Base-by-base conservation (phyloP, 176 grass and related monocot genomes). In the Poa pratensis region DNA sequence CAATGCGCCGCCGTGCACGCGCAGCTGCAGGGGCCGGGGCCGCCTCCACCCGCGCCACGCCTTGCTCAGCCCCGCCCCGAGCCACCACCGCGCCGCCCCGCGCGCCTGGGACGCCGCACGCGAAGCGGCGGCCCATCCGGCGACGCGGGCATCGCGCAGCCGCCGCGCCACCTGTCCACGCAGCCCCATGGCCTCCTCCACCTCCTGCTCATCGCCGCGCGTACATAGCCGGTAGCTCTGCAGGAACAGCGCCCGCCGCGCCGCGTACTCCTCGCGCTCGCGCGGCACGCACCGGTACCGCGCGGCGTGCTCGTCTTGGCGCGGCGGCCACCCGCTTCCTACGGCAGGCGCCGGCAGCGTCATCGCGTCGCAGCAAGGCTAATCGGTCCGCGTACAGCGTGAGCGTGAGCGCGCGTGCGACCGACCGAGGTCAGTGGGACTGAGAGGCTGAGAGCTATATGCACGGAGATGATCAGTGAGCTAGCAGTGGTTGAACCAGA, bases 141-240 rank as follows among this genome's bases (percentile, higher is more conserved):
- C 42, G 0, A 17, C 69, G 40, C 90, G 9, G 30, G 69, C 86
- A 40, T 78, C 88, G 17, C 67, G 85, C 7, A 76, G 40, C 73
- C 32, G 27, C 40, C 82, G 71, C 37, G 16, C 46, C n/a, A 63
- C 53, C 64, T 77, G 35, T 28, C 13, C 85, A n/a, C 51, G 62
- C 32, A 71, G 58, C 48, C 58, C 82, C 73, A 9, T 27, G 22
- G 69, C 37, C 1, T 2, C 45, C 0, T 1, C 32, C 10, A 9
- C 15, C 0, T 6, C 58, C 1, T 5, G 81, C 0, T 14, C 85
- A 6, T 22, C 28, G 35, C 24, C 72, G 10, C 10, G 73, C 69
- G 32, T 49, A 16, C 87, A 77, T 18, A 94, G 59, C 75, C 58
- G 88, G 86, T 94, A 94, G 75, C 83, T 94, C 75, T 72, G 92